These are phyloP conservation scores for Cladosporium sphaerospermum DNA, from an alignment of 2,329 filamentous ascomycete genomes.

Conservation along the genomic window DNA sequence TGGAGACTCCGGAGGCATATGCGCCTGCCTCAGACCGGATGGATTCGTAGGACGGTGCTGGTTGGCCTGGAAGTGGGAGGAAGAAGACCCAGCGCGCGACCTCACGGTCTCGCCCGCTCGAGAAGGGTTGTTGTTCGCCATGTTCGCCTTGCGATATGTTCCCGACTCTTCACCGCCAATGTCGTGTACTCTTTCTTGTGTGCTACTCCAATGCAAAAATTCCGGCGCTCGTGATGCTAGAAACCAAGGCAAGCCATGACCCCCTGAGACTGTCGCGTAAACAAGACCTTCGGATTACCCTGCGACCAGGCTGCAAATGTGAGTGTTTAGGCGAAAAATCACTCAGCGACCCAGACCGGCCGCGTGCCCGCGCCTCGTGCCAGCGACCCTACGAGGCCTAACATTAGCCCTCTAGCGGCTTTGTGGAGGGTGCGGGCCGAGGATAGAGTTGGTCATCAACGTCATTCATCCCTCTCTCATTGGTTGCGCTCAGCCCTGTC, in stretches of 20 bases:
- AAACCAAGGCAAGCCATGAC: no score
- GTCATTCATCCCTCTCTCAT: no score
- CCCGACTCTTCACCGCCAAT: neutral
- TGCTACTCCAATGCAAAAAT: neutral
- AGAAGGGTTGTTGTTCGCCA: neutral
- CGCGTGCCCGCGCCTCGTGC: no score
- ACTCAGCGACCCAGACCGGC: no score
- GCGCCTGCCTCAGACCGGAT: constrained; percentile 34
- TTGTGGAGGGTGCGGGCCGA: no score
- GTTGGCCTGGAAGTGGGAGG: neutral
- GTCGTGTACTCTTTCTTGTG: neutral
- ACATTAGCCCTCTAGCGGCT: no score
- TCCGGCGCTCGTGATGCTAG: no score
- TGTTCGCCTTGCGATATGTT: neutral
- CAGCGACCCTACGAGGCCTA: no score
- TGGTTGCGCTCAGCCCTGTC: no score
- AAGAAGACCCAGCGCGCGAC: neutral
- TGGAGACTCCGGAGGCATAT: constrained; percentile 40
- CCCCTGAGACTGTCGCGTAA: neutral
- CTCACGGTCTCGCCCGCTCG: neutral
- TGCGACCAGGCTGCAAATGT: no score
- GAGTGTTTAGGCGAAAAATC: no score
- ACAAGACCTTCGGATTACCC: neutral
- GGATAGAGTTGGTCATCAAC: no score
- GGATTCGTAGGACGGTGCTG: constrained; percentile 25